Percentiles rank a stretch among this genome's conserved stretches.
Conservation (phyloP, 2,329 filamentous ascomycete species). For the Trichoderma aggressivum region DNA sequence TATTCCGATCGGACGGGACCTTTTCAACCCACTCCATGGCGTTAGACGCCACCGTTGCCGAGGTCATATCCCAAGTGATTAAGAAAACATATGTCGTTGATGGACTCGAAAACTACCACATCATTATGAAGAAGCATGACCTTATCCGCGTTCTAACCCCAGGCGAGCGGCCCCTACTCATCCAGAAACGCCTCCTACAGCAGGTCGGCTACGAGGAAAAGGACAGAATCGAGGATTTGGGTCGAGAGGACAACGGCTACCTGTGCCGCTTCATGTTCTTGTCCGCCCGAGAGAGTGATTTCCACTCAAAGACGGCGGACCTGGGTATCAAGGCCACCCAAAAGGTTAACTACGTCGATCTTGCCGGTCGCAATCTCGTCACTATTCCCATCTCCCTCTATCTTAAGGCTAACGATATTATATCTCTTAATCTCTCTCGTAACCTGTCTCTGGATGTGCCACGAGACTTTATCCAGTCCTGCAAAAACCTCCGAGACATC, state of each 20-base stretch:
- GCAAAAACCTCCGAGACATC: slow-evolving; percentile 87
- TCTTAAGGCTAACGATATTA: slow-evolving; percentile 86
- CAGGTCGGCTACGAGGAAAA: slow-evolving; percentile 86
- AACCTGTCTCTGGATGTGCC: slow-evolving; percentile 91
- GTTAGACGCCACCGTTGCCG: slow-evolving; percentile 77
- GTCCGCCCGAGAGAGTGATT: slow-evolving; percentile 82
- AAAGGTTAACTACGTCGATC: slow-evolving; percentile 91
- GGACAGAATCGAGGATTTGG: slow-evolving; percentile 88
- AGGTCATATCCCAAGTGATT: slow-evolving; percentile 84
- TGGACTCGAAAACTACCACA: slow-evolving; percentile 89
- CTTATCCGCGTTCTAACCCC: slow-evolving; percentile 76
- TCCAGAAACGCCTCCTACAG: slow-evolving; percentile 87
- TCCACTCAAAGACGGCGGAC: slow-evolving; percentile 65
- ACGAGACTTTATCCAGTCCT: slow-evolving; percentile 93
- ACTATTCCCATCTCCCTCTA: slow-evolving; percentile 95
- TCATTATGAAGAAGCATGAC: slow-evolving; percentile 91
- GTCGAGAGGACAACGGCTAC: slow-evolving; percentile 95
- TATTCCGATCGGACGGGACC: slow-evolving; percentile 90
- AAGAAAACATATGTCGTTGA: slow-evolving; percentile 94
- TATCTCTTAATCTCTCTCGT: slow-evolving; percentile 87
- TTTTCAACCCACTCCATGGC: slow-evolving; percentile 88
- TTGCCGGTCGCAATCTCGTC: slow-evolving; percentile 83
- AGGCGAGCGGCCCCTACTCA: slow-evolving; percentile 77
- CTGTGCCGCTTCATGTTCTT: slow-evolving; percentile 94
- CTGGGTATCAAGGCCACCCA: slow-evolving; percentile 76